A percentile compares a stretch with the other conserved stretches of the same genome.
Evolutionary conservation across 495 filamentous ascomycete species (phyloP).

Genomic region (Tuber aestivum): DNA sequence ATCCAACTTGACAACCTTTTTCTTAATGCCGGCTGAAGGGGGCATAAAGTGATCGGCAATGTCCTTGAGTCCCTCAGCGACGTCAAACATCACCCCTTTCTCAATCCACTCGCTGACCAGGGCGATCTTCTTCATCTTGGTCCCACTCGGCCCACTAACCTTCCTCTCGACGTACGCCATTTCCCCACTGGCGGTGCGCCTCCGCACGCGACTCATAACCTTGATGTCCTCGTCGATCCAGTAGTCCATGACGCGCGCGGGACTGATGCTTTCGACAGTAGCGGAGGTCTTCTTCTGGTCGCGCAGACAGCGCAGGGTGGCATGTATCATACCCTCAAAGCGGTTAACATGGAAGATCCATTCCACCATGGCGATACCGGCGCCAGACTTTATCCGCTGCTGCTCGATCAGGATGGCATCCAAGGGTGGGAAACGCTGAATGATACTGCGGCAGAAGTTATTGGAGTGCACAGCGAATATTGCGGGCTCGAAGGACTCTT

Average conservation of each 20-base stretch:
- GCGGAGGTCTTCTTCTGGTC: slow-evolving; percentile 41
- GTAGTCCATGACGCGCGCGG: slow-evolving; percentile 25
- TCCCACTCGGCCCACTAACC: slow-evolving; percentile 42
- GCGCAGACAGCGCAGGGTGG: slow-evolving; percentile 58
- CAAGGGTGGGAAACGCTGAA: slow-evolving; percentile 53
- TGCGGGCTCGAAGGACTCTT: slow-evolving; percentile 53
- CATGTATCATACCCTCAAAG: slow-evolving; percentile 83
- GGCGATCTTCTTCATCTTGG: slow-evolving; percentile 61
- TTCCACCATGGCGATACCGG: slow-evolving; percentile 62
- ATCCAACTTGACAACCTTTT: slow-evolving; percentile 60
- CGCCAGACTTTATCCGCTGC: slow-evolving; percentile 72
- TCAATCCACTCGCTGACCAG: slow-evolving; percentile 56
- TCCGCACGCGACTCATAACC: slow-evolving; percentile 31
- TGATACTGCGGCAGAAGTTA: slow-evolving; percentile 51
- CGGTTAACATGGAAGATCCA: slow-evolving; percentile 90
- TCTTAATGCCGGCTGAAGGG: slow-evolving; percentile 30
- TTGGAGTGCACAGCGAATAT: slow-evolving; percentile 59
- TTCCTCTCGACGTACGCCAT: slow-evolving; percentile 44
- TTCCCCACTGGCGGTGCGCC: slow-evolving; percentile 40
- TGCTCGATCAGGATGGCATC: slow-evolving; percentile 80
- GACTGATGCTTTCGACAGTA: slow-evolving; percentile 23
- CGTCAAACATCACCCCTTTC: slow-evolving; percentile 42
- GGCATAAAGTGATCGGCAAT: slow-evolving; percentile 40
- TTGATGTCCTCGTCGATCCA: slow-evolving; percentile 20
- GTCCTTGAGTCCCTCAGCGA: slow-evolving; percentile 43